Percentiles rank a stretch among this genome's conserved stretches.
Conservation (phyloP, 257 asterid species). For the Solanum sejunctum region DNA sequence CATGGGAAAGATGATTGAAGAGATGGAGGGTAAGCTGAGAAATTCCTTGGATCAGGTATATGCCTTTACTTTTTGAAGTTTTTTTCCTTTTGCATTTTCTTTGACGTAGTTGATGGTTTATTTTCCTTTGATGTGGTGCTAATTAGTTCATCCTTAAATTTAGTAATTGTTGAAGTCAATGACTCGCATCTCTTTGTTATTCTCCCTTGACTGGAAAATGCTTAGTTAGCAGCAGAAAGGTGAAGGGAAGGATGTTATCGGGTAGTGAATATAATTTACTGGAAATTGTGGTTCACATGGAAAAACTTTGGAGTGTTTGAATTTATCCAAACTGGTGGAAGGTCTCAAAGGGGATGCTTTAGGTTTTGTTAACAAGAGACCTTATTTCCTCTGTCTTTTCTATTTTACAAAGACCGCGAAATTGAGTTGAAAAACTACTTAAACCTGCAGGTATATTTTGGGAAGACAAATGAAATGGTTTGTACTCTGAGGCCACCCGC, state of each 20-base stretch:
- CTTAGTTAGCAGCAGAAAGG: not conserved
- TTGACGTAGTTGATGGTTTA: not conserved
- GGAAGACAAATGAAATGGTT: conserved; percentile 99
- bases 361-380: not conserved
- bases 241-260: not conserved
- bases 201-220: not conserved
- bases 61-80: not conserved
- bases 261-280: not conserved
- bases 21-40: conserved; percentile 93
- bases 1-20: conserved; percentile 98
- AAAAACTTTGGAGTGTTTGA: not conserved
- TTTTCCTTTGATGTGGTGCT: not conserved
- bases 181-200: not conserved
- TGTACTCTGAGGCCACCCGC: conserved; percentile 88
- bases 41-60: conserved; percentile 90
- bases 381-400: not conserved
- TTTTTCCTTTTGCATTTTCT: not conserved
- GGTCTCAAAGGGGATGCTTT: not conserved
- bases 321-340: not conserved
- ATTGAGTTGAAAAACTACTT: not conserved
- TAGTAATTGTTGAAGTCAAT: not conserved
- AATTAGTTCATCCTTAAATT: not conserved
- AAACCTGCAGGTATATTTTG: conserved; percentile 73
- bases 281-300: not conserved
- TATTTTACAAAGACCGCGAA: not conserved